These are phyloP conservation scores for Helianthus tuberosus DNA, from an alignment of 129 eudicot species.

Conservation along the genomic window DNA sequence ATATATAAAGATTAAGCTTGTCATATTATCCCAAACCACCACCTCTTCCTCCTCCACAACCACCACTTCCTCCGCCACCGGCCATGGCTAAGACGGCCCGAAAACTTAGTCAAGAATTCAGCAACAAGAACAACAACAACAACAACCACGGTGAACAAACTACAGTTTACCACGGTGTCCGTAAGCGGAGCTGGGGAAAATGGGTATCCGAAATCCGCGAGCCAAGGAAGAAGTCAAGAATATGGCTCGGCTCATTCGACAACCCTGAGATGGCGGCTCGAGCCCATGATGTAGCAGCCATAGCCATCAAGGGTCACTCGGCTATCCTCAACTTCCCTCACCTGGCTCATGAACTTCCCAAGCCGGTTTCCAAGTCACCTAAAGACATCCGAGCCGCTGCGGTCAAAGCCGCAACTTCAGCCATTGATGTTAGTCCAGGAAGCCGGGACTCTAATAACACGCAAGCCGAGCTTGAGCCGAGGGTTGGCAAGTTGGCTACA, in stretches of 20 bases:
- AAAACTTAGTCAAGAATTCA: background rate
- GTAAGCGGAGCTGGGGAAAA: constrained; percentile 31
- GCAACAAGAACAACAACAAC: background rate
- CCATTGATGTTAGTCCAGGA: constrained; percentile 10
- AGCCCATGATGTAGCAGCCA: constrained; percentile 32
- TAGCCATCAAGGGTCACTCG: constrained; percentile 27
- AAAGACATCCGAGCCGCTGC: constrained; percentile 29
- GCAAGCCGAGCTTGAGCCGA: constrained; percentile 12
- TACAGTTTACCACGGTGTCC: constrained; percentile 22
- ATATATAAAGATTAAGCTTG: background rate
- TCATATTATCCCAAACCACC: background rate
- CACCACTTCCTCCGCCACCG: background rate
- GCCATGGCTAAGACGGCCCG: no score
- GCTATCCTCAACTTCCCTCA: constrained; percentile 35
- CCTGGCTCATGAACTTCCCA: constrained; percentile 21
- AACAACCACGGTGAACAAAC: background rate
- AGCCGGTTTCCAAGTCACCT: constrained; percentile 24
- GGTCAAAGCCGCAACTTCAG: constrained; percentile 18
- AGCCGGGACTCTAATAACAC: background rate
- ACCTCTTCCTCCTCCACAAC: background rate
- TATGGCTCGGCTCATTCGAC: constrained; percentile 33
- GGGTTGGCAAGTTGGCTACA: background rate
- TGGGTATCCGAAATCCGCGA: constrained; percentile 30
- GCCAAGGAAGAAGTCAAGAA: constrained; percentile 28
- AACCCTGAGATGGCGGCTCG: constrained; percentile 33